Conservation (phyloP, 139 green algal species). For the Coelastrella sp. region DNA sequence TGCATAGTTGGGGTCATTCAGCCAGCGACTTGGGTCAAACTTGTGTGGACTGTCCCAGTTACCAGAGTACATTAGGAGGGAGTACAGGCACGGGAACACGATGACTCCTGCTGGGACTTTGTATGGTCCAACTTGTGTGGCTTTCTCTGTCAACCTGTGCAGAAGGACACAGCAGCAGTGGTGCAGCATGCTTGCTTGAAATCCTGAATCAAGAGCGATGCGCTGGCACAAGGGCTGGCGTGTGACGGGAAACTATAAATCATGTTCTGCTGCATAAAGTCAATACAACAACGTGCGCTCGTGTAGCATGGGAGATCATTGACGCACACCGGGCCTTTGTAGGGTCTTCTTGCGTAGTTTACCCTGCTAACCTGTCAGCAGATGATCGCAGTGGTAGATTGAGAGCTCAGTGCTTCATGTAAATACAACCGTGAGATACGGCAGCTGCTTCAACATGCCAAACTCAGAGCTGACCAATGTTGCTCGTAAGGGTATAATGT, state of each 20-base stretch:
- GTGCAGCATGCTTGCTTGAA: background rate
- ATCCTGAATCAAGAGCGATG: no score
- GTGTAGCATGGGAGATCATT: no score
- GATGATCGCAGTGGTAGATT: no score
- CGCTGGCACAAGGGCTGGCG: no score
- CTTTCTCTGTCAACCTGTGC: constrained; percentile 39
- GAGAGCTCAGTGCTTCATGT: constrained; percentile 29
- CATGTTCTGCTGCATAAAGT: no score
- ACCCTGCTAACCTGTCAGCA: no score
- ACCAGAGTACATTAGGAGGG: constrained; percentile 23
- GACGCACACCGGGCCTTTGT: no score
- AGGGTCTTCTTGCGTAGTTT: no score
- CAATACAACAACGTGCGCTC: no score
- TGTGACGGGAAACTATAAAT: no score
- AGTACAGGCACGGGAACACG: constrained; percentile 50
- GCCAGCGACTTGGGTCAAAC: constrained; percentile 41
- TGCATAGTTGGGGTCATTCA: background rate
- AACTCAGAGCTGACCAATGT: background rate
- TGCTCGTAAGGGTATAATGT: no score
- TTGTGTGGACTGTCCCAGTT: constrained; percentile 42
- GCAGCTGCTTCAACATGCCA: constrained; percentile 38
- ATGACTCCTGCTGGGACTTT: constrained; percentile 35
- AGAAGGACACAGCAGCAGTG: background rate
- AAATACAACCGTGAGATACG: background rate
- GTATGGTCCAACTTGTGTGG: constrained; percentile 44